Conservation (phyloP, 768 basidiomycete genomes). For the Phylloporus sp. region DNA sequence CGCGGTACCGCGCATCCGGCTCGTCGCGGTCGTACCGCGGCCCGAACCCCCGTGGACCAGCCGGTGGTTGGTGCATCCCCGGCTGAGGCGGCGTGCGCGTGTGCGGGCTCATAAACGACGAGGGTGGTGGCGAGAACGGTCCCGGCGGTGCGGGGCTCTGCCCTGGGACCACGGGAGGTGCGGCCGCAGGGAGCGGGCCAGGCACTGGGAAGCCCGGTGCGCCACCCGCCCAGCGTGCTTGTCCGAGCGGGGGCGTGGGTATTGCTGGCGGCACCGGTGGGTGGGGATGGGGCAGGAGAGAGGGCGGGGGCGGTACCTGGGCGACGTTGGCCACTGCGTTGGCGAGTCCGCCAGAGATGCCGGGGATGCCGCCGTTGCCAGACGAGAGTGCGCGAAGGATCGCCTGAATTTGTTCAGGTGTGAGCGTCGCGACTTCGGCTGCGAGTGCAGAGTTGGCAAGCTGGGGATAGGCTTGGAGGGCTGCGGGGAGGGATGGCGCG, state of each 20-base stretch:
- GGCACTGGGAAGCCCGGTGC: slow-evolving; percentile 23
- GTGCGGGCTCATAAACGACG: slow-evolving; percentile 15
- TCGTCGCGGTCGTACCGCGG: slow-evolving; percentile 29
- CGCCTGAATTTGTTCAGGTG: slow-evolving; percentile 71
- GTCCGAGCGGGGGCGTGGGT: slow-evolving; percentile 9
- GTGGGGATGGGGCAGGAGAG: slow-evolving; percentile 8
- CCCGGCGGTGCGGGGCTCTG: slow-evolving; percentile 6
- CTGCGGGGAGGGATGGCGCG: slow-evolving; percentile 20
- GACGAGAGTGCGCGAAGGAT: slow-evolving; percentile 58
- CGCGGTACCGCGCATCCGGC: slow-evolving; percentile 20
- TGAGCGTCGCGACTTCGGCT: slow-evolving; percentile 68
- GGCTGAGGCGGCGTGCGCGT: slow-evolving; percentile 24
- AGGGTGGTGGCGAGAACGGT: slow-evolving; percentile 2
- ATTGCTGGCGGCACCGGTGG: slow-evolving; percentile 12
- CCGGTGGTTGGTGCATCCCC: slow-evolving; percentile 24
- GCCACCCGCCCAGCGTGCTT: slow-evolving; percentile 19
- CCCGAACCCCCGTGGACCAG: slow-evolving; percentile 24
- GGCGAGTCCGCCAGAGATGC: slow-evolving; percentile 29
- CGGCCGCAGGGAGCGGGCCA: slow-evolving; percentile 5
- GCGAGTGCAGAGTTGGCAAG: slow-evolving; percentile 53
- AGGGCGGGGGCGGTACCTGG: slow-evolving; percentile 9
- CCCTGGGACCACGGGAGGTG: not conserved
- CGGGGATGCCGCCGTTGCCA: slow-evolving; percentile 32
- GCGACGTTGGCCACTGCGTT: slow-evolving; percentile 22
- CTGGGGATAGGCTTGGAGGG: slow-evolving; percentile 31